A percentile compares a stretch with the other conserved stretches of the same genome.
These are phyloP conservation scores for Trichoderma sp. DNA, from an alignment of 2,329 filamentous ascomycete genomes.

Conservation along the genomic window DNA sequence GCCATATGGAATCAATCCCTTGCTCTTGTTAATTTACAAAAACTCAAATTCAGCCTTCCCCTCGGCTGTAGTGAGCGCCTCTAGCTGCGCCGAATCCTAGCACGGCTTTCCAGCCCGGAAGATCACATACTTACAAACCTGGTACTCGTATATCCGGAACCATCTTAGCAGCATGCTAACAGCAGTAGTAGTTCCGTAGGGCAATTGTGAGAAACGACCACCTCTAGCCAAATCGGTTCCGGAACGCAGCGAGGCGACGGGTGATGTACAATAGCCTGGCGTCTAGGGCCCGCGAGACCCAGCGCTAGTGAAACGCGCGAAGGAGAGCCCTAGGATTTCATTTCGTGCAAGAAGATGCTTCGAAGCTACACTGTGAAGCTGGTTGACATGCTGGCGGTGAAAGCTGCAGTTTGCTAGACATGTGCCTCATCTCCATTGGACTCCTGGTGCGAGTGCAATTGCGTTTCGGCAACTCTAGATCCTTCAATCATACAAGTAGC, in stretches of 20 bases:
- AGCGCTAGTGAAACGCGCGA: slow-evolving; percentile 11
- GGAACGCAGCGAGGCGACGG: slow-evolving; percentile 1
- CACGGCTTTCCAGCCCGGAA: not conserved
- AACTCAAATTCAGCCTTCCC: not conserved
- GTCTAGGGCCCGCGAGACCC: slow-evolving; percentile 3
- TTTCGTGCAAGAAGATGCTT: not conserved
- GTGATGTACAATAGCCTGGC: slow-evolving; percentile 18
- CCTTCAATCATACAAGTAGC: not conserved
- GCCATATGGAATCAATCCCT: not conserved
- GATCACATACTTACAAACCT: not conserved
- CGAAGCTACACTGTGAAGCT: not conserved
- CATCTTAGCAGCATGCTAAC: not conserved
- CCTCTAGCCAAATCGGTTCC: not conserved
- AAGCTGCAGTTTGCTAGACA: not conserved
- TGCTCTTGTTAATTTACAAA: not conserved
- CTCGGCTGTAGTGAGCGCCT: not conserved
- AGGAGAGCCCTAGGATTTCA: not conserved
- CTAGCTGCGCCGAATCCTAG: not conserved
- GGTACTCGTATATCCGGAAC: not conserved
- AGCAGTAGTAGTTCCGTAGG: not conserved
- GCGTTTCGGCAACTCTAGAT: not conserved
- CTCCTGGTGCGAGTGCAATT: not conserved
- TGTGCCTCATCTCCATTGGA: not conserved
- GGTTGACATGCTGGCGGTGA: not conserved
- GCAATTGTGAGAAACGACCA: not conserved